Conservation (phyloP, 306 rosid genomes). For the Vigna mungo region DNA sequence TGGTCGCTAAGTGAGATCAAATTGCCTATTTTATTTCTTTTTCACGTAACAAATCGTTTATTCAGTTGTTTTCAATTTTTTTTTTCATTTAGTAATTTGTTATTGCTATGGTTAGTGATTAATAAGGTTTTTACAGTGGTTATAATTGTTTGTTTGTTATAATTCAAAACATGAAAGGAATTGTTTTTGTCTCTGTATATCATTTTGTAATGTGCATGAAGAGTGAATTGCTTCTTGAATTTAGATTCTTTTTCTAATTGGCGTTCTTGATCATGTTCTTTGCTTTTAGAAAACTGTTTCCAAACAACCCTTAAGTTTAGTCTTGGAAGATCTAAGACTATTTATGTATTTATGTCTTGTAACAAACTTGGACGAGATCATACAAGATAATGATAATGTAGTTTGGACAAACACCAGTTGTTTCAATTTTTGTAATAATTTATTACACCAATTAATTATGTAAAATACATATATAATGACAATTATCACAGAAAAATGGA, state of each 20-base stretch:
- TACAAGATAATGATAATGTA: not conserved
- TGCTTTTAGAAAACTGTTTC: not conserved
- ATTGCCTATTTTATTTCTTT: not conserved
- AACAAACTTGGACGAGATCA: not conserved
- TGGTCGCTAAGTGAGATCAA: conserved; percentile 7
- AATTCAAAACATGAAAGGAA: not conserved
- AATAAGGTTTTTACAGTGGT: not conserved
- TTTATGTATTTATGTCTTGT: not conserved
- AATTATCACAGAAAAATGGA: no score
- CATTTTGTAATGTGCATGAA: no score
- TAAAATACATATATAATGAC: no score
- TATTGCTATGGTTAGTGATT: no score
- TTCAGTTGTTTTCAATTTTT: not conserved
- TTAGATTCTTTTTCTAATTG: not conserved
- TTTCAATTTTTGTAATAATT: not conserved
- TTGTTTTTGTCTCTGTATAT: not conserved
- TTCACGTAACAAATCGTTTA: not conserved
- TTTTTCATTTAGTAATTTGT: no score
- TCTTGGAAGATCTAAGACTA: not conserved
- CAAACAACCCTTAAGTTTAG: not conserved
- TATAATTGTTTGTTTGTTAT: not conserved
- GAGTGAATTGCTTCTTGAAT: not conserved
- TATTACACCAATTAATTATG: no score
- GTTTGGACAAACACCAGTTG: not conserved
- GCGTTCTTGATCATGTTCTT: not conserved